Base-by-base conservation (phyloP, 2,329 filamentous ascomycete genomes). In the Myriosclerotinia curreyana region DNA sequence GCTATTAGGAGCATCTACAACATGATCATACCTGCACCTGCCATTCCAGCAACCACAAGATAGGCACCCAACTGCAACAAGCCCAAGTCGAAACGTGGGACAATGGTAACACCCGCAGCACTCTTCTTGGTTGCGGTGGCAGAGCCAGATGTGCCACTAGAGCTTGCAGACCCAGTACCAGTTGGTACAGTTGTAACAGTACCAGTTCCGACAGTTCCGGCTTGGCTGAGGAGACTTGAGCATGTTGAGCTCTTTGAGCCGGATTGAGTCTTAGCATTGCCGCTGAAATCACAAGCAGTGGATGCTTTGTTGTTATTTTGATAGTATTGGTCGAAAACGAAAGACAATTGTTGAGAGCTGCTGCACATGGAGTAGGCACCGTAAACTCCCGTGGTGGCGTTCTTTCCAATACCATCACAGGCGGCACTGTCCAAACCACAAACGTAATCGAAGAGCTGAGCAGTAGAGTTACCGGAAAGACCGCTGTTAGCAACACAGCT, bases 281-380 rank as follows among this genome's bases (percentile, higher is more conserved):
- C 88, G 65, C 82, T 79, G 77, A 93, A 93, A 80, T 86, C 81
- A 75, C 91, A 96, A 40, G 90, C 87, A 62, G 78, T 78, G 34
- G 78, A 74, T 58, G 78, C 76, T 67, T 80, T 80, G 70, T 81
- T 79, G 73, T 87, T 81, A 69, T 76, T 76, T 70, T 81, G 74
- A 80, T 89, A 90, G 82, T 93, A 94, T 71, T 84, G 78, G 79
- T 93, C 86, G 69, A 93, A 83, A 56, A 86, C 88, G 75, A 84
- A 92, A 65, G 84, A 85, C 49, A 96, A 84, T 82, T 92, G 85
- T 77, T 91, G 82, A 70, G 82, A 81, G 71, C 84, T 73, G 70
- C 81, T 80, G 81, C 91, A 96, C 86, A 92, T 91, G 76, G 86
- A 85, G 81, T 90, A 92, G 55, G 89, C 84, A 70, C 91, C 91